Evolutionary conservation across 768 basidiomycete species (phyloP), one percentile per base, ranked within the genome.

Genomic region (Pleurotus giganteus): DNA sequence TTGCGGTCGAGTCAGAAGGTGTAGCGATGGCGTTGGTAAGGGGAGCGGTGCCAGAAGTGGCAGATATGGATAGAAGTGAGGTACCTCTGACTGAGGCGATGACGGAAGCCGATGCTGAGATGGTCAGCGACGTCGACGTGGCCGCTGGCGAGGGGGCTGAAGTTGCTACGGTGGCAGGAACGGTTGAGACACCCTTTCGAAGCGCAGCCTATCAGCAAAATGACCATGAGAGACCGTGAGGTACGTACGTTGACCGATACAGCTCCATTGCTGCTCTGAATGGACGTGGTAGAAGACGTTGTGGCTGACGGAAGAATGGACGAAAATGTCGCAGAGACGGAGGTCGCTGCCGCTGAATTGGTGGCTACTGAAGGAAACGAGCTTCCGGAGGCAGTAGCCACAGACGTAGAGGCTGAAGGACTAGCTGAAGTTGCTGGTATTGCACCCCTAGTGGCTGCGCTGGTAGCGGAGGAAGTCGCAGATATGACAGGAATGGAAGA

Each of bases 71-170:
- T 34, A 13, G 23, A 29, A 17, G 1, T 11, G 12, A 49, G 34
- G 31, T 28, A 45, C 19, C n/a, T 17, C 43, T 24, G 15, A 36
- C 41, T 24, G 61, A 45, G 36, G 42, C 47, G 12, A 63, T 41
- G n/a, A 51, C 51, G 21, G 62, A 57, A 8, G 58, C 58, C 9
- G 66, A 64, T 8, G 67, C 56, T 29, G 64, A 58, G 44, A 60
- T 52, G 43, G 58, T 58, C 47, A 44, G 46, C 42, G 27, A 55
- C 24, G 13, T 24, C 23, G 43, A 45, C 5, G 19, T 21, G 12
- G 41, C 13, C 15, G 9, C 23, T 15, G 43, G 26, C 4, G 19
- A 8, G 24, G 61, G 28, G 12, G 55, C 27, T 26, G 58, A 39
- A 27, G 54, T 32, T 50, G 50, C 31, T 15, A 53, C 34, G 11